phyloP scores from a whole-genome alignment of 306 rosid species.

The Gleditsia sinensis region DNA sequence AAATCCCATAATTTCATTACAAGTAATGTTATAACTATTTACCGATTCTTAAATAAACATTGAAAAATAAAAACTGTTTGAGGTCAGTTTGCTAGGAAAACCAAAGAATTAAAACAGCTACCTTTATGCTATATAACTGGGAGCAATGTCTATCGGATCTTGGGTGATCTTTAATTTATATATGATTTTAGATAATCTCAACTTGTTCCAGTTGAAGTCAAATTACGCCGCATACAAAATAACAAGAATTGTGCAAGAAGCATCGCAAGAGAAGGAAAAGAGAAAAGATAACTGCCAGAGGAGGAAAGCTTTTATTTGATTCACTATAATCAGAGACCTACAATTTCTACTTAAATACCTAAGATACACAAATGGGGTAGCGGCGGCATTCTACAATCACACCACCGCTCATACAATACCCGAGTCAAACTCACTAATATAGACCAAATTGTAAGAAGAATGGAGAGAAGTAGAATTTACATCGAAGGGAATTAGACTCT shows the following conservation, averaged over 20 bases:
- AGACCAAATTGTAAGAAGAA: conserved; percentile 24
- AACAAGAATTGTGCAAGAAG: neutral
- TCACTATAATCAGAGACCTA: conserved; percentile 36
- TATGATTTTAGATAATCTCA: neutral
- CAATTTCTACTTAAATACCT: conserved; percentile 35
- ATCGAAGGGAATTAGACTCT: conserved; percentile 28
- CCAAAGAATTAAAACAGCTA: too few relatives aligned
- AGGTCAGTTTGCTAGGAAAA: too few relatives aligned
- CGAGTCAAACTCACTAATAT: conserved; percentile 40
- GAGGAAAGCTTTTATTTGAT: conserved; percentile 35
- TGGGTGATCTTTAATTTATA: neutral
- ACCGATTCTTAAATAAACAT: too few relatives aligned
- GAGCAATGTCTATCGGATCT: neutral
- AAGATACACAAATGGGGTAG: conserved; percentile 41
- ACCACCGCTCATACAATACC: conserved; percentile 72
- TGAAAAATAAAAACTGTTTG: too few relatives aligned
- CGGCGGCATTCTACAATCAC: conserved; percentile 79
- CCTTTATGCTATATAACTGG: neutral
- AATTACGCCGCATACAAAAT: neutral
- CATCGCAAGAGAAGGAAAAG: neutral
- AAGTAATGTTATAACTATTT: too few relatives aligned
- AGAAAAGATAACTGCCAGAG: neutral
- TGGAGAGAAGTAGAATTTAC: conserved; percentile 48
- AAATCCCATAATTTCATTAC: too few relatives aligned
- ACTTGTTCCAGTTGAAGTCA: neutral